Conservation (phyloP, 495 filamentous ascomycete species). For the Melanomma pulvis-pyrius region DNA sequence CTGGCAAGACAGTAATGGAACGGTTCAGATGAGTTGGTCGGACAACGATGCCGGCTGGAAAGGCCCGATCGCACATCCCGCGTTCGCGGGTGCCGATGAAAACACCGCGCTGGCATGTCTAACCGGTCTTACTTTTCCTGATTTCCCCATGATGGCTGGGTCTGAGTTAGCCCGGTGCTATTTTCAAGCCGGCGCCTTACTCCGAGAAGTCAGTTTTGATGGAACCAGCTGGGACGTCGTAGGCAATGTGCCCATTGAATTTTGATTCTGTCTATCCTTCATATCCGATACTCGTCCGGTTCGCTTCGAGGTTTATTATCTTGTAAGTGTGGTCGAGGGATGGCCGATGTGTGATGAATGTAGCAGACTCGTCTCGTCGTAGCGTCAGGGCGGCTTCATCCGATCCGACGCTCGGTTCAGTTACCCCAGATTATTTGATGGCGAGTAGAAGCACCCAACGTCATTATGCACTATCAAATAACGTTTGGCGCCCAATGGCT, state of each 20-base stretch:
- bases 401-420: neutral
- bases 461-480: neutral
- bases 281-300: neutral
- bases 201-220: conserved; percentile 30
- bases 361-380: neutral
- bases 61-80: conserved; percentile 20
- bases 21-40: conserved; percentile 26
- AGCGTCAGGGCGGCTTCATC: neutral
- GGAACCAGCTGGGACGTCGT: conserved; percentile 28
- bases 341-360: neutral
- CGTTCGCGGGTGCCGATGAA: conserved; percentile 28
- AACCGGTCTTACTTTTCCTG: conserved; percentile 22
- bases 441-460: neutral
- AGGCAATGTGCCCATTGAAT: conserved; percentile 11
- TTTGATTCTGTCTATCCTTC: conserved; percentile 1
- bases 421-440: neutral
- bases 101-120: conserved; percentile 25
- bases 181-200: conserved; percentile 20
- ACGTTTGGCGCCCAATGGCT: neutral
- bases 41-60: conserved; percentile 27
- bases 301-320: neutral
- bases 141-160: conserved; percentile 2
- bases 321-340: neutral
- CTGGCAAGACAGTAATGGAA: conserved; percentile 20
- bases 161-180: conserved; percentile 28